Conservation (phyloP, 1,284 basidiomycete genomes). For the Sanghuangporus weigelae region DNA sequence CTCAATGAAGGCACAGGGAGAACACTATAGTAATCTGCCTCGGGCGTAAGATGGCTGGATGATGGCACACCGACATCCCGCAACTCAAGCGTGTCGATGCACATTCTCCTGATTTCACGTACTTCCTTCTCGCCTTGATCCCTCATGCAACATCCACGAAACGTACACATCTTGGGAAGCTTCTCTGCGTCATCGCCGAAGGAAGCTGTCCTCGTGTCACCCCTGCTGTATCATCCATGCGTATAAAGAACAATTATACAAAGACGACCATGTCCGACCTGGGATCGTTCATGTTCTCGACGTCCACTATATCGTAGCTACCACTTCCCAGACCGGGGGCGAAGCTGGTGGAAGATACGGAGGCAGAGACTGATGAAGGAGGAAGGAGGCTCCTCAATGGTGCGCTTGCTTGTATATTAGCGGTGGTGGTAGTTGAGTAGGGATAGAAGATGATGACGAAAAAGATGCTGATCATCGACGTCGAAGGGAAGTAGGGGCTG, state of each 20-base stretch:
- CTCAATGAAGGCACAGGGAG: slow-evolving; percentile 43
- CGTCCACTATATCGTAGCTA: slow-evolving; percentile 16
- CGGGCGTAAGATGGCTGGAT: not conserved
- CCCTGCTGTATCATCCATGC: slow-evolving; percentile 20
- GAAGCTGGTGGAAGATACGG: not conserved
- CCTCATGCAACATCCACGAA: slow-evolving; percentile 64
- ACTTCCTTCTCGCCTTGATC: slow-evolving; percentile 39
- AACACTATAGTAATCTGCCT: not conserved
- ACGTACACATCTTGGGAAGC: slow-evolving; percentile 48
- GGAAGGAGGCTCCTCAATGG: slow-evolving; percentile 22
- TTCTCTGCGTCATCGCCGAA: slow-evolving; percentile 39
- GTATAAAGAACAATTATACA: slow-evolving; percentile 42
- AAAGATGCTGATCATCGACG: not conserved
- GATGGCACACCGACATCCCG: slow-evolving; percentile 1
- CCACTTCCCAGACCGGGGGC: slow-evolving; percentile 4
- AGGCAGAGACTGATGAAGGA: slow-evolving; percentile 22
- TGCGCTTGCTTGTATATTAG: not conserved
- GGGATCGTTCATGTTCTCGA: slow-evolving; percentile 24
- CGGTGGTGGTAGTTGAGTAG: not conserved
- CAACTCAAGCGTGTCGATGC: slow-evolving; percentile 15
- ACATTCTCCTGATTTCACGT: slow-evolving; percentile 28
- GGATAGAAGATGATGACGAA: not conserved
- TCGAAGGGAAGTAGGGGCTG: slow-evolving; percentile 40
- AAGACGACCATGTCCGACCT: slow-evolving; percentile 46
- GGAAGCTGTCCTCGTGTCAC: slow-evolving; percentile 43